phyloP scores from a whole-genome alignment of 176 grass and related monocot genomes.

The Oryza meyeriana region DNA sequence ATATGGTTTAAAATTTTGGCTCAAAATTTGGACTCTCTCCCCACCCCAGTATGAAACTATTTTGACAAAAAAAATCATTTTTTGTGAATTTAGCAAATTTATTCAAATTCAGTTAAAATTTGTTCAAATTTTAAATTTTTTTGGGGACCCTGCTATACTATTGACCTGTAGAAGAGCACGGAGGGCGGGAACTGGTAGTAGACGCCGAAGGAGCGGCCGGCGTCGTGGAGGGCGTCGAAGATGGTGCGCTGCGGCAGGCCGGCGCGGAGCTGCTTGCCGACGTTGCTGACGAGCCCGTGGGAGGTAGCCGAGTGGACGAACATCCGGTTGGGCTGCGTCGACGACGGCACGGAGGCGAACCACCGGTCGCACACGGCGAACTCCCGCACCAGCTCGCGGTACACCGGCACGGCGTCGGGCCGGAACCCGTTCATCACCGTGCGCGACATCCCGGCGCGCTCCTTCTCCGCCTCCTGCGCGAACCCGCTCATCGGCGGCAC shows the following conservation, averaged over 20 bases:
- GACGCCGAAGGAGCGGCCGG: conserved; percentile 53
- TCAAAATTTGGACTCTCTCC: too few relatives aligned
- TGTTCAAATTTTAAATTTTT: too few relatives aligned
- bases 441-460: conserved; percentile 32
- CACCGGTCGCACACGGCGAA: conserved; percentile 73
- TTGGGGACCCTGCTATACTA: not conserved
- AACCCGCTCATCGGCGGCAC: conserved; percentile 73
- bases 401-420: conserved; percentile 61
- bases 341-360: conserved; percentile 60
- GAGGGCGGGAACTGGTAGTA: conserved; percentile 72
- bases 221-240: conserved; percentile 70
- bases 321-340: conserved; percentile 76
- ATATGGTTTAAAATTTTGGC: too few relatives aligned
- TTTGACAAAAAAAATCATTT: too few relatives aligned
- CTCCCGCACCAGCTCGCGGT: conserved; percentile 47
- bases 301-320: conserved; percentile 77
- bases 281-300: conserved; percentile 47
- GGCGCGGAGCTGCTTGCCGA: conserved; percentile 29
- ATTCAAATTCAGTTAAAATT: too few relatives aligned
- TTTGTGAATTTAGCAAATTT: too few relatives aligned
- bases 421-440: conserved; percentile 71
- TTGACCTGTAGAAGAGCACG: conserved; percentile 57
- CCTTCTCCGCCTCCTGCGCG: conserved; percentile 53
- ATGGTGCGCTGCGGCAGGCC: conserved; percentile 72
- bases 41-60: too few relatives aligned